A percentile compares a stretch with the other conserved stretches of the same genome.
phyloP scores from a whole-genome alignment of 345 rosid genomes.

The Cardamine resedifolia region DNA sequence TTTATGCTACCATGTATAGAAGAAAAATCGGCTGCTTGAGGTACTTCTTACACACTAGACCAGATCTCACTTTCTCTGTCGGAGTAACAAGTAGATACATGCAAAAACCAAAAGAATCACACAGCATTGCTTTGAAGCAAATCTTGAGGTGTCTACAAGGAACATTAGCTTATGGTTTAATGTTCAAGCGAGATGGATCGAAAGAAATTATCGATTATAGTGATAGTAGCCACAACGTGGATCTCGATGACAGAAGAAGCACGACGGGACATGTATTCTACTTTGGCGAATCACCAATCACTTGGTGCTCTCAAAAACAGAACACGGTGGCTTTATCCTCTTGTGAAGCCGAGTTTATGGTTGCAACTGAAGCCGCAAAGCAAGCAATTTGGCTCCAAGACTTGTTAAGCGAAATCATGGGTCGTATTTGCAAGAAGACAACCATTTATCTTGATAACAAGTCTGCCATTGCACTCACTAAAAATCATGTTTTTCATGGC shows the following conservation, averaged over 20 bases:
- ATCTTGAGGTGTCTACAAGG: not conserved
- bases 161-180: not conserved
- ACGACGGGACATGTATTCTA: no score
- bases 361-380: not conserved
- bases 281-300: no score
- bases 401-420: not conserved
- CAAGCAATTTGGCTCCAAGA: not conserved
- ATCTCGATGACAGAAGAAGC: no score
- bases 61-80: not conserved
- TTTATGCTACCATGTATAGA: not conserved
- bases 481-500: not conserved
- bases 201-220: no score
- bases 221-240: no score
- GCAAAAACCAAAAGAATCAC: not conserved
- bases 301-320: no score
- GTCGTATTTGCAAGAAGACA: not conserved
- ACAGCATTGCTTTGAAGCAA: not conserved
- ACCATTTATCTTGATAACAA: not conserved
- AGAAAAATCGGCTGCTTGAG: accelerated
- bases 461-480: not conserved
- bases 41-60: not conserved
- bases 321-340: not conserved
- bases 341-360: constrained; percentile 2
- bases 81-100: not conserved
- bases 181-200: not conserved